Evolutionary conservation across 192 early-diverging fungal genomes (phyloP).

Genomic region (Diversispora epigaea): DNA sequence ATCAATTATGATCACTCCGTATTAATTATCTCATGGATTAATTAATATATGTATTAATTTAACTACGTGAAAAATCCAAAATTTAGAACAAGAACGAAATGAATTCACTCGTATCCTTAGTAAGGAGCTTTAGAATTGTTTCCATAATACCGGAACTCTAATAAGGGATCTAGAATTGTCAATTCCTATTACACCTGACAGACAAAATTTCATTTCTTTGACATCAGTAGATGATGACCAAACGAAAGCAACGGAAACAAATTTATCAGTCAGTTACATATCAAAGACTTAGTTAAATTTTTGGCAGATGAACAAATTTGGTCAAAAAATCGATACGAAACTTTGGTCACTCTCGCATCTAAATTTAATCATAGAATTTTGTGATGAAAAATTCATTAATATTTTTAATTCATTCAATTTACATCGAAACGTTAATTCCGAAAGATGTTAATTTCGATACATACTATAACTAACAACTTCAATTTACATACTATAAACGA

Average conservation of each 20-base stretch:
- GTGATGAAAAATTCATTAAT: too few species aligned
- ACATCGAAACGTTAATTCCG: too few species aligned
- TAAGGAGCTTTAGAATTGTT: slow-evolving; percentile 11
- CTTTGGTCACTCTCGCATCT: not conserved
- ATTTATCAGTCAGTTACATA: slow-evolving; percentile 7
- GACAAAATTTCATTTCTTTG: too few species aligned
- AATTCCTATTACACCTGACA: not conserved
- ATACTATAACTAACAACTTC: too few species aligned
- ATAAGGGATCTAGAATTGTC: slow-evolving; percentile 6
- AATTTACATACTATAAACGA: too few species aligned
- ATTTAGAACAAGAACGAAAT: slow-evolving; percentile 1
- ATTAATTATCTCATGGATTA: too few species aligned
- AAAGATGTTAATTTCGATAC: too few species aligned
- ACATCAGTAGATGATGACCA: not conserved
- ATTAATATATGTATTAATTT: not conserved
- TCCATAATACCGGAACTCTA: not conserved
- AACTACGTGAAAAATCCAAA: not conserved
- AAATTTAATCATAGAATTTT: slow-evolving; percentile 11
- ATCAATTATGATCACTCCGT: too few species aligned
- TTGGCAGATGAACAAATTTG: slow-evolving; percentile 24
- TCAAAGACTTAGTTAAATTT: slow-evolving; percentile 33
- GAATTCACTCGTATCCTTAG: not conserved
- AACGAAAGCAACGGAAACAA: not conserved
- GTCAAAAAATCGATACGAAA: slow-evolving; percentile 20
- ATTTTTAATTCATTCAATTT: too few species aligned